A percentile compares a stretch with the other conserved stretches of the same genome.
phyloP scores from a whole-genome alignment of 2,329 filamentous ascomycete genomes.

The Penicillium sclerotigenum region DNA sequence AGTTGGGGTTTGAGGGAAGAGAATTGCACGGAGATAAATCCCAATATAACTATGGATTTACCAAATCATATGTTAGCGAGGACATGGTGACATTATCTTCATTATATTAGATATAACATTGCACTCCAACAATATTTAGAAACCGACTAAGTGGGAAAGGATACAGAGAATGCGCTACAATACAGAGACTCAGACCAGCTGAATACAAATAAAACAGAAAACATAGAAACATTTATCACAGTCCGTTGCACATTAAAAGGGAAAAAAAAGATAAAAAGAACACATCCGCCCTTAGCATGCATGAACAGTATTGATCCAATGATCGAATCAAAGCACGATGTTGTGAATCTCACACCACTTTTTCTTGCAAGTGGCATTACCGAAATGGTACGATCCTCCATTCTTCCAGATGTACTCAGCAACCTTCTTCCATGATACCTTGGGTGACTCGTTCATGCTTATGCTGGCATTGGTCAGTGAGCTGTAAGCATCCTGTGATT shows the following conservation, averaged over 20 bases:
- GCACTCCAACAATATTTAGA: neutral
- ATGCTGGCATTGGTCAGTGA: neutral
- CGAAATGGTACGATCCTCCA: slow-evolving; percentile 58
- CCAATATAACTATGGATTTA: no score
- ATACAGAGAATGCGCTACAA: neutral
- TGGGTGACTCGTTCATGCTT: slow-evolving; percentile 30
- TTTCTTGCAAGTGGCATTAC: slow-evolving; percentile 60
- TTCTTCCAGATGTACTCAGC: slow-evolving; percentile 51
- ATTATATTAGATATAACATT: neutral
- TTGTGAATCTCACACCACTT: slow-evolving; percentile 54
- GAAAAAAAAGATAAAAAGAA: neutral
- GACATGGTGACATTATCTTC: neutral
- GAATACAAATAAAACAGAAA: neutral
- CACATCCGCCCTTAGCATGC: neutral
- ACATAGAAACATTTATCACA: no score
- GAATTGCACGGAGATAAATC: neutral
- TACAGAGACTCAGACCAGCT: slow-evolving; percentile 1
- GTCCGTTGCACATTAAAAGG: neutral
- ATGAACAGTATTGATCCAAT: neutral
- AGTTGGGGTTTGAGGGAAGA: neutral
- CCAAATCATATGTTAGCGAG: neutral
- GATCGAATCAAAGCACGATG: slow-evolving; percentile 15
- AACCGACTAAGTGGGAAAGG: neutral
- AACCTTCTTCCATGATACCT: slow-evolving; percentile 59
- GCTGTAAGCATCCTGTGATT: neutral